Percentiles rank a stretch among this genome's conserved stretches.
Evolutionary conservation across 305 asterid species (phyloP).

Genomic region (Solanum hybrid): DNA sequence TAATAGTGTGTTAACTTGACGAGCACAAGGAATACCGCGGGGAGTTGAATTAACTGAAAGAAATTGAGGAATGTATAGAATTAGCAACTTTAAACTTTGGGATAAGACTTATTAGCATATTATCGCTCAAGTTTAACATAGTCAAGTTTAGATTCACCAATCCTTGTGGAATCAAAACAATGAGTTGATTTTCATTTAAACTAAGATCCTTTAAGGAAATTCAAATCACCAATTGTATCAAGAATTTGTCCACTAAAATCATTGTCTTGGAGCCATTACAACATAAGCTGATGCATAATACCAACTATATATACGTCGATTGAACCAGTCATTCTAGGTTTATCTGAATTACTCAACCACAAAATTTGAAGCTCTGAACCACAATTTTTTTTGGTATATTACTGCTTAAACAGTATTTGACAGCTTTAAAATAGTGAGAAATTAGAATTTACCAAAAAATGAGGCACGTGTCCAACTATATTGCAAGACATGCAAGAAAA

Average conservation of each 20-base stretch:
- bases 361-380: too few species aligned
- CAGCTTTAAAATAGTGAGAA: too few species aligned
- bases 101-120: neutral
- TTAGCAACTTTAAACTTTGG: neutral
- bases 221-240: neutral
- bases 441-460: too few species aligned
- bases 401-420: too few species aligned
- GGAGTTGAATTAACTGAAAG: too few species aligned
- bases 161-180: neutral
- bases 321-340: neutral
- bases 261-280: neutral
- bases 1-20: conserved; percentile 49
- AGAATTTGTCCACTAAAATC: neutral
- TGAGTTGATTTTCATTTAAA: neutral
- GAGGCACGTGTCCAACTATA: too few species aligned
- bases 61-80: too few species aligned
- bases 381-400: too few species aligned
- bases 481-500: too few species aligned
- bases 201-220: neutral
- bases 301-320: too few species aligned
- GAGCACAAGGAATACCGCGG: conserved; percentile 25
- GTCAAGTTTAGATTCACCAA: neutral
- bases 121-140: neutral
- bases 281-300: neutral
- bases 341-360: too few species aligned